A percentile compares a stretch with the other conserved stretches of the same genome.
These are phyloP conservation scores for Achlya hypogyna DNA, from an alignment of 352 stramenopile genomes.

Conservation along the genomic window DNA sequence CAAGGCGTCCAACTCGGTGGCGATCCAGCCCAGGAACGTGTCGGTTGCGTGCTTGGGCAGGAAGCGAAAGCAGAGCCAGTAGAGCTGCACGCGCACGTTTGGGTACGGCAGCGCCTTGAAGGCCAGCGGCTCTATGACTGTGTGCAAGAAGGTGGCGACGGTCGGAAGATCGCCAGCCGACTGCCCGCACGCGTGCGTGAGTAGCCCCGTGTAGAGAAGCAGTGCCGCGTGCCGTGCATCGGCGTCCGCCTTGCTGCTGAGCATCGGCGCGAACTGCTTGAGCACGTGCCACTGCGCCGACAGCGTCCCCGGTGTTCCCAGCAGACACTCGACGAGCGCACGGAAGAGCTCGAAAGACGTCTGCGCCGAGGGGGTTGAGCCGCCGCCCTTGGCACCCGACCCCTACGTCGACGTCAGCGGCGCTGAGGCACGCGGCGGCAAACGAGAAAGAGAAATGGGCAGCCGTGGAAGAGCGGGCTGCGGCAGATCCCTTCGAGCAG, in stretches of 20 bases:
- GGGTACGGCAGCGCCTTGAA: neutral
- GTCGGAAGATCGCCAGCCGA: neutral
- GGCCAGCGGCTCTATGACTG: constrained; percentile 16
- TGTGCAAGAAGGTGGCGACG: constrained; percentile 22
- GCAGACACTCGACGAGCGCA: constrained; percentile 42
- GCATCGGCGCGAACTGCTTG: constrained; percentile 41
- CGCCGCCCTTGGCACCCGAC: neutral
- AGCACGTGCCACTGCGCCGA: constrained; percentile 55
- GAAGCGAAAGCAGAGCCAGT: constrained; percentile 44
- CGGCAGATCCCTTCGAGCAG: constrained; percentile 46
- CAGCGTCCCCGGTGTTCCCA: constrained; percentile 24
- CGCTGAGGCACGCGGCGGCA: neutral
- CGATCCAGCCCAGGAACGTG: constrained; percentile 3
- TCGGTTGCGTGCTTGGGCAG: constrained; percentile 18
- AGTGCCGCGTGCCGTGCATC: constrained; percentile 7
- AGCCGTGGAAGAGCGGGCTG: constrained; percentile 32
- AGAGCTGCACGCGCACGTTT: constrained; percentile 35
- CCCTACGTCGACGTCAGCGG: neutral
- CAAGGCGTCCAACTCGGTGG: neutral
- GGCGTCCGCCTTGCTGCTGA: constrained; percentile 33
- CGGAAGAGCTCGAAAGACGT: constrained; percentile 24
- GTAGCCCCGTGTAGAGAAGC: constrained; percentile 10
- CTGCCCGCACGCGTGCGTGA: constrained; percentile 2
- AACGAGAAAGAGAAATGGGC: neutral
- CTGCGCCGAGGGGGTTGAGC: neutral